Conservation (phyloP, 2,329 filamentous ascomycete genomes). For the Corynespora cassiicola region DNA sequence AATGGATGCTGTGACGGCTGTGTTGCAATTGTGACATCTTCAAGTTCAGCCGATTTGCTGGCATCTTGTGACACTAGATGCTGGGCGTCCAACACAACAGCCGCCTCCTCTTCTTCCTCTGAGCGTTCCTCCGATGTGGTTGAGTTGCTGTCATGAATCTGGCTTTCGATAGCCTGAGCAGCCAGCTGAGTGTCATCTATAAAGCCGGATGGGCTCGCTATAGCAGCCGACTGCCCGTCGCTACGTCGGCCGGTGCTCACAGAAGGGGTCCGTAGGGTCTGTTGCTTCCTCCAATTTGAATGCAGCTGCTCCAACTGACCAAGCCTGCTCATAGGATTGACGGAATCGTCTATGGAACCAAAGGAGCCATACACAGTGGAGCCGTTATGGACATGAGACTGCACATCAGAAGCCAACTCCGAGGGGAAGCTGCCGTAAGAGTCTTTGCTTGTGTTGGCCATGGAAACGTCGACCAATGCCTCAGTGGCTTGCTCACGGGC, state of each 20-base stretch:
- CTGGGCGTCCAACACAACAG: too few species aligned
- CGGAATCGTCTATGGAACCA: slow-evolving; percentile 11
- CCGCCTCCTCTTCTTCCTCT: slow-evolving; percentile 5
- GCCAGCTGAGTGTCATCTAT: slow-evolving; percentile 54
- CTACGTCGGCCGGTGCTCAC: background rate
- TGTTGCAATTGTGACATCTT: too few species aligned
- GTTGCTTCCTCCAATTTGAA: slow-evolving; percentile 26
- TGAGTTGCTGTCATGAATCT: slow-evolving; percentile 38
- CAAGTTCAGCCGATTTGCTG: too few species aligned
- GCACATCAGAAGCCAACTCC: slow-evolving; percentile 17
- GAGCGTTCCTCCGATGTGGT: slow-evolving; percentile 22
- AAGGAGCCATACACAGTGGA: too few species aligned
- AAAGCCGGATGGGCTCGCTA: slow-evolving; percentile 17
- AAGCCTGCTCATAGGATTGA: slow-evolving; percentile 26
- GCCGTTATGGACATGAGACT: slow-evolving; percentile 2
- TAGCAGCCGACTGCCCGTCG: background rate
- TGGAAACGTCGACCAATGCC: slow-evolving; percentile 5
- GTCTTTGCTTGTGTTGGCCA: slow-evolving; percentile 29
- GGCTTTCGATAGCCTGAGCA: slow-evolving; percentile 48
- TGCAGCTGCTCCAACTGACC: slow-evolving; percentile 34
- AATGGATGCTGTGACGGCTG: too few species aligned
- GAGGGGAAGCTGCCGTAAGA: slow-evolving; percentile 44
- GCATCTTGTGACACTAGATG: too few species aligned
- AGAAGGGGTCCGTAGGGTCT: slow-evolving; percentile 13
- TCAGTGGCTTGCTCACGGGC: background rate